Base-by-base conservation (phyloP, 2,329 filamentous ascomycete genomes). In the Neonectria ditissima region DNA sequence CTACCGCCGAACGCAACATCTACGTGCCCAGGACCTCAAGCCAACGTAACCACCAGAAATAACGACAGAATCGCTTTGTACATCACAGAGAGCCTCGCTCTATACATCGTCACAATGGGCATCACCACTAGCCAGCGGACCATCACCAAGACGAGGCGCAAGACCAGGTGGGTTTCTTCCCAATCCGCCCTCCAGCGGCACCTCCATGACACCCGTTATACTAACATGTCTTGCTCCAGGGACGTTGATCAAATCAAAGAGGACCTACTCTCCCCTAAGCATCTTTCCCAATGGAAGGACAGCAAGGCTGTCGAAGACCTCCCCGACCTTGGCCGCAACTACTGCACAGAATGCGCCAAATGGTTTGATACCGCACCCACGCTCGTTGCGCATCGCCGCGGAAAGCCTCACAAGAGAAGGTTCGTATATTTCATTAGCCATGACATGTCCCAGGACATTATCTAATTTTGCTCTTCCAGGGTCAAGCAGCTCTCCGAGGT, bases 321-420 rank as follows among this genome's bases (percentile, higher is more conserved):
- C 37, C 96, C 96, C 3, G 95, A 90, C 0, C 84, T 97, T 52
- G 96, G 96, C 26, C 86, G 89, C 72, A 90, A 90, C 77, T 98
- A 97, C 80, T 99, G 96, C 79, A 84, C 91, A 16, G 92, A 97
- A 80, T 99, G 96, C 79, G 91, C 96, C 67, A 98, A 97, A 82
- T 98, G 93, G 91, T 98, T 97, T 78, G 95, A 98, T 78, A 91
- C 89, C 53, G 92, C 96, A 69, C 79, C 86, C 72, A 97, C 92
- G 72, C 82, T 97, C 62, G 83, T 86, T 37, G 84, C 87, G 28
- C 96, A 99, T 80, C 84, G 85, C 61, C 93, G 91, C 78, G 93
- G 93, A 72, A 99, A 97, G 82, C 93, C 92, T 68, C 96, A 99
- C 81, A 97, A 94, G 87, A 89, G 94, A 83, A 91, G 92, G 92